Conservation (phyloP, 495 filamentous ascomycete genomes). For the Penicillium lividum region DNA sequence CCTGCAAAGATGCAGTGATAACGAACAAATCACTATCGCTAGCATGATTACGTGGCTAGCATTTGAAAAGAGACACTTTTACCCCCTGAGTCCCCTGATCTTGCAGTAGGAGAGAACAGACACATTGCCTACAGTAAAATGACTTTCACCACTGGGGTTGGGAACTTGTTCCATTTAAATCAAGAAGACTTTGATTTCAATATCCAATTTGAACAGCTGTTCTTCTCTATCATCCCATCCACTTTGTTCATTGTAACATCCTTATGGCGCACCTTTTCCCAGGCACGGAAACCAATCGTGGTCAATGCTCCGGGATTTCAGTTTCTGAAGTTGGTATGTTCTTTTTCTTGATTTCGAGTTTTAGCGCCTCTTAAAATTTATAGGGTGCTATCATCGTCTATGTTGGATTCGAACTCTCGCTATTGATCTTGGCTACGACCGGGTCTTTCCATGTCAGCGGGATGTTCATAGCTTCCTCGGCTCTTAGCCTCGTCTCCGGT, state of each 20-base stretch:
- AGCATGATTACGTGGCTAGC: too few relatives aligned
- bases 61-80: too few relatives aligned
- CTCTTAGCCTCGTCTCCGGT: constrained; percentile 32
- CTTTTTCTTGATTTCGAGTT: constrained; percentile 9
- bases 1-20: too few relatives aligned
- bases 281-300: constrained; percentile 31
- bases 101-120: too few relatives aligned
- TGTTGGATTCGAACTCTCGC: background rate
- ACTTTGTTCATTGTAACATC: constrained; percentile 40
- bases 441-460: constrained; percentile 26
- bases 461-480: constrained; percentile 33
- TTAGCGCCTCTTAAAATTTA: background rate
- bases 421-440: constrained; percentile 30
- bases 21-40: too few relatives aligned
- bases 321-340: constrained; percentile 38
- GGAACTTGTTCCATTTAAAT: constrained; percentile 17
- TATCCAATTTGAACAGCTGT: constrained; percentile 46
- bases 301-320: constrained; percentile 37
- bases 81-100: too few relatives aligned
- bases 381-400: background rate
- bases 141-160: constrained; percentile 11
- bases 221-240: constrained; percentile 47
- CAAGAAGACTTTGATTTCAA: constrained; percentile 47
- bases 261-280: constrained; percentile 34
- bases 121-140: too few relatives aligned